Evolutionary conservation across 2,329 filamentous ascomycete species (phyloP), one percentile per base, ranked within the genome.

Genomic region (Colletotrichum sp.): DNA sequence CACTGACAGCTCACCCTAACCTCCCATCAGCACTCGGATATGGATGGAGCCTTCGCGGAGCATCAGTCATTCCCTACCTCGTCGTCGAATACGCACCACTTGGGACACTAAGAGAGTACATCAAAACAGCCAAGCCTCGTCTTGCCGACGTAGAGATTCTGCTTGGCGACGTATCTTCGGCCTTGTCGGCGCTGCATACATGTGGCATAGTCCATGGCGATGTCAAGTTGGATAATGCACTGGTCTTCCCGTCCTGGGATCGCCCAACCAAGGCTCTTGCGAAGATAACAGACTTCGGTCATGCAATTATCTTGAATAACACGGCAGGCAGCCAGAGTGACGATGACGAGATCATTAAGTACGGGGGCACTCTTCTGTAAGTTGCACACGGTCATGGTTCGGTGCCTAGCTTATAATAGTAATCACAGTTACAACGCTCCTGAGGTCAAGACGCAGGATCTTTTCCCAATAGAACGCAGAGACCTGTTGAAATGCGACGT

Each of bases 21-120:
- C 44, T 49, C n/a, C 44, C 44, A 21, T n/a, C n/a, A 6, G 44
- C 18, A 12, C 18, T 49, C 10, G 44, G 44, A 49, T 49, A 49
- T 21, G 44, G 44, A 49, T 49, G 44, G 44, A 49, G 44, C 44
- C 44, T 49, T 49, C 44, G 44, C 44, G 44, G 44, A 49, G 44
- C n/a, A 49, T 49, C n/a, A 13, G 10, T 49, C 0, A 21, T 49
- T 0, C 44, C 44, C 3, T 49, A 49, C 6, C 44, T 49, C 3
- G n/a, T 49, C 44, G 44, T 49, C 9, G 44, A 49, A 13, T 49
- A 49, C 18, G 44, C 44, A 4, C 10, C 44, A 21, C 44, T 49
- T 4, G 44, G 44, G 6, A 49, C 44, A 21, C 44, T 49, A 49
- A 49, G 44, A 21, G 44, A 49, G 9, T 7, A 21, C 44, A 49